Evolutionary conservation across 2,329 filamentous ascomycete species (phyloP), one percentile per base, ranked within the genome.

Genomic region (Colletotrichum tabaci): DNA sequence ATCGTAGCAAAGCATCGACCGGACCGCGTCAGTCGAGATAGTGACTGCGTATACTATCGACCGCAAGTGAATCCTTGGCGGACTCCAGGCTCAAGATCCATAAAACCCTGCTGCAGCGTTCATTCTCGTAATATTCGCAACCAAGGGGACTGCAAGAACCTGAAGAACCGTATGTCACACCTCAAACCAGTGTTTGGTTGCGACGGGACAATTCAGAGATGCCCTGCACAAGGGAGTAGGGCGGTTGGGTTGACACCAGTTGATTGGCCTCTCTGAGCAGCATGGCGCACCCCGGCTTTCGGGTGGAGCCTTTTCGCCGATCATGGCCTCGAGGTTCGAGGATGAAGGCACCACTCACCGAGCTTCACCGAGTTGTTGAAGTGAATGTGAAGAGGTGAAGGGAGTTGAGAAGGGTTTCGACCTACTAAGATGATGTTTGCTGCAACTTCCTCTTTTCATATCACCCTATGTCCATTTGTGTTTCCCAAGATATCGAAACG

Each of bases 241-340:
- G 50, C 13, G 42, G 68, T 68, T 61, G 46, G 23, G 38, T 49
- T 62, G 40, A n/a, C 65, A 52, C 9, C n/a, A 40, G 52, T 40
- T 68, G 68, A 68, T 71, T 71, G 68, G 68, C 42, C 57, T 42
- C 57, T 42, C 40, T 26, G 3, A 10, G 35, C 44, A 30, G 61
- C 62, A 46, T 46, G 53, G 58, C 64, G 46, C 57, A 67, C 57
- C 68, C 68, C 64, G 35, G 64, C 38, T 50, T 30, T 26, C 35
- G 21, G 61, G 68, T 53, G 61, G 66, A 40, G 46, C 52, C 56
- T 50, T 30, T n/a, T 26, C 38, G 52, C 5, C 68, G 52, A 67
- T 67, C 38, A 35, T 15, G 16, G 42, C 40, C 47, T 15, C 30
- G 16, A 21, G 42, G 26, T 38, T n/a, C 40, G 16, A 21, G 23